Conservation (phyloP, 768 basidiomycete genomes). For the Suillus lakei region DNA sequence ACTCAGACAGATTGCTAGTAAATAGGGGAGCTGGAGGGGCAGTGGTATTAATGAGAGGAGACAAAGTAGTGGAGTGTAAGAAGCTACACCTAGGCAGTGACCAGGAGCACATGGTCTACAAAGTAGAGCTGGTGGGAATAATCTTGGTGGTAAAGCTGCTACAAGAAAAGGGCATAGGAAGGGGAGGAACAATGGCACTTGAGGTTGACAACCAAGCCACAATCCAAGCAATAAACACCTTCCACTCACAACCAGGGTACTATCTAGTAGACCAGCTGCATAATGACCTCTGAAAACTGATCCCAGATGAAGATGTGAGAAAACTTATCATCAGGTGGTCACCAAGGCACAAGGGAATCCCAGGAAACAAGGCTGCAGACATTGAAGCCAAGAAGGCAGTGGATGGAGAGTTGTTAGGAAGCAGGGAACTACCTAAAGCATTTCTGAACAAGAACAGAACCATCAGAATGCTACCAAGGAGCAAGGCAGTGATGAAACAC, state of each 20-base stretch:
- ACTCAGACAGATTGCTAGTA: slow-evolving; percentile 35
- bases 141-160: slow-evolving; percentile 31
- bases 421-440: too few relatives aligned
- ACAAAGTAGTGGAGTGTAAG: slow-evolving; percentile 7
- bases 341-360: slow-evolving; percentile 29
- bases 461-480: too few relatives aligned
- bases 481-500: too few relatives aligned
- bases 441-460: too few relatives aligned
- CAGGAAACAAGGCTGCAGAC: slow-evolving; percentile 28
- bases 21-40: slow-evolving; percentile 32
- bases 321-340: slow-evolving; percentile 23
- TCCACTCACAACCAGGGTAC: neutral
- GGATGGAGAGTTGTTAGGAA: too few relatives aligned
- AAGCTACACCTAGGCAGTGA: slow-evolving; percentile 25
- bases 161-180: neutral
- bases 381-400: too few relatives aligned
- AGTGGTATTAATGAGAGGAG: slow-evolving; percentile 26
- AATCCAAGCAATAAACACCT: neutral
- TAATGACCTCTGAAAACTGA: neutral
- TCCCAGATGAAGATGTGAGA: neutral
- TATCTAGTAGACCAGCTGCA: slow-evolving; percentile 1
- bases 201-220: slow-evolving; percentile 16
- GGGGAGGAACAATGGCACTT: neutral
- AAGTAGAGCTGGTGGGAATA: slow-evolving; percentile 31
- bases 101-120: neutral